These are phyloP conservation scores for Dryadomyces quercivorus DNA, from an alignment of 2,329 filamentous ascomycete genomes.

Conservation along the genomic window DNA sequence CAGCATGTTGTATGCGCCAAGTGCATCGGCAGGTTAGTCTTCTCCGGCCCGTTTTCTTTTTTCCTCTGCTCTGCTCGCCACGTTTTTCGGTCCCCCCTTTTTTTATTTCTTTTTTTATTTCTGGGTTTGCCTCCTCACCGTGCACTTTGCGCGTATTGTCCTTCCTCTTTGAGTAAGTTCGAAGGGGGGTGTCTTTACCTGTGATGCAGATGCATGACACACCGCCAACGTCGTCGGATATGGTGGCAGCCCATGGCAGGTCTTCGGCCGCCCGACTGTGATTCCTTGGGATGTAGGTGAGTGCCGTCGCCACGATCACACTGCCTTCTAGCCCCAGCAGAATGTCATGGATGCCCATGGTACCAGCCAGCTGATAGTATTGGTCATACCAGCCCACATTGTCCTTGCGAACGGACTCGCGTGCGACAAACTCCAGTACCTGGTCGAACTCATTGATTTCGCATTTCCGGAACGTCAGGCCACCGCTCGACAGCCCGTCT, in stretches of 20 bases:
- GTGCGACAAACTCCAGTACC: constrained; percentile 37
- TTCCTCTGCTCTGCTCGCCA: not conserved
- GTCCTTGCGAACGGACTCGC: constrained; percentile 31
- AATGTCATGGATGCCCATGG: constrained; percentile 37
- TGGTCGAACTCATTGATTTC: constrained; percentile 30
- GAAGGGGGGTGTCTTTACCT: constrained; percentile 22
- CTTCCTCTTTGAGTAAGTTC: not conserved
- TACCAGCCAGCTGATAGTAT: constrained; percentile 38
- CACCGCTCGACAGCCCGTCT: constrained; percentile 25
- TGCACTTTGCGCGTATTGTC: not conserved
- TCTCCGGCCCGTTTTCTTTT: not conserved
- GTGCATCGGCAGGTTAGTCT: not conserved
- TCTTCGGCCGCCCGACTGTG: constrained; percentile 35
- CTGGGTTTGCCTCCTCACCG: not conserved
- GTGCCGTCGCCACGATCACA: constrained; percentile 37
- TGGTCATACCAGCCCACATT: constrained; percentile 48
- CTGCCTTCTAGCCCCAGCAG: constrained; percentile 38
- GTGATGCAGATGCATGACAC: constrained; percentile 48
- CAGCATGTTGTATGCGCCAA: not conserved
- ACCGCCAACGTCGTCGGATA: constrained; percentile 40
- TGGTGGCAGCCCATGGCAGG: constrained; percentile 40
- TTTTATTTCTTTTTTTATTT: not conserved
- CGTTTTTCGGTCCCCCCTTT: not conserved
- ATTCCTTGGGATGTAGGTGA: constrained; percentile 38
- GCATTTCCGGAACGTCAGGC: constrained; percentile 32